Evolutionary conservation across 768 basidiomycete species (phyloP).

Genomic region (Jaapia argillacea): DNA sequence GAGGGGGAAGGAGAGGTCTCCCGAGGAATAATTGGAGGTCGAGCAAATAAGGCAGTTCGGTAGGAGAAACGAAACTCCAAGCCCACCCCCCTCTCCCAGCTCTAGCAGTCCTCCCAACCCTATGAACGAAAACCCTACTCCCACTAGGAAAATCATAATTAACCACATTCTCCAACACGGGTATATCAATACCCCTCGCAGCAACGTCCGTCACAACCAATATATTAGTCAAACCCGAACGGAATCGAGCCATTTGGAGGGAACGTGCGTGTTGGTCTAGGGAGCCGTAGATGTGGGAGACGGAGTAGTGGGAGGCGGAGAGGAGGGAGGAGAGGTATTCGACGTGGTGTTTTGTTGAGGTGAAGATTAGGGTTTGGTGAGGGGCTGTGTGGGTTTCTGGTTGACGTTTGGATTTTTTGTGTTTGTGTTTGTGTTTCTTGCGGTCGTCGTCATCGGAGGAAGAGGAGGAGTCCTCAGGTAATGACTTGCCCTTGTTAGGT

Average conservation of each 20-base stretch:
- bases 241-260: constrained; percentile 86
- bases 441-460: constrained; percentile 17
- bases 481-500: constrained; percentile 18
- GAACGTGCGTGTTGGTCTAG: constrained; percentile 87
- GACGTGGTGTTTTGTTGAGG: constrained; percentile 97
- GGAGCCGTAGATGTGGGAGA: constrained; percentile 93
- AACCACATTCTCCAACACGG: constrained; percentile 90
- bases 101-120: constrained; percentile 93
- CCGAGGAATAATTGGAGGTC: constrained; percentile 92
- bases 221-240: constrained; percentile 66
- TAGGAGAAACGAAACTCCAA: constrained; percentile 84
- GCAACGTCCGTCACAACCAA: constrained; percentile 98
- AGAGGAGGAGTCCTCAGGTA: constrained; percentile 1
- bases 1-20: constrained; percentile 45
- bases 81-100: constrained; percentile 95
- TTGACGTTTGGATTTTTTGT: constrained; percentile 29
- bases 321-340: constrained; percentile 84
- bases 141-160: constrained; percentile 98
- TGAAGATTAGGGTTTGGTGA: constrained; percentile 91
- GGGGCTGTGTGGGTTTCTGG: constrained; percentile 51
- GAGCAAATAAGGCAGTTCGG: constrained; percentile 82
- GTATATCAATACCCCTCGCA: constrained; percentile 96
- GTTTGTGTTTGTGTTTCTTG: constrained; percentile 42
- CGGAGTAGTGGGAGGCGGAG: constrained; percentile 71
- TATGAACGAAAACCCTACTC: constrained; percentile 88